Evolutionary conservation across 2,329 filamentous ascomycete species (phyloP), one percentile per base, ranked within the genome.

Genomic region (Ophiostoma novo-ulmi): DNA sequence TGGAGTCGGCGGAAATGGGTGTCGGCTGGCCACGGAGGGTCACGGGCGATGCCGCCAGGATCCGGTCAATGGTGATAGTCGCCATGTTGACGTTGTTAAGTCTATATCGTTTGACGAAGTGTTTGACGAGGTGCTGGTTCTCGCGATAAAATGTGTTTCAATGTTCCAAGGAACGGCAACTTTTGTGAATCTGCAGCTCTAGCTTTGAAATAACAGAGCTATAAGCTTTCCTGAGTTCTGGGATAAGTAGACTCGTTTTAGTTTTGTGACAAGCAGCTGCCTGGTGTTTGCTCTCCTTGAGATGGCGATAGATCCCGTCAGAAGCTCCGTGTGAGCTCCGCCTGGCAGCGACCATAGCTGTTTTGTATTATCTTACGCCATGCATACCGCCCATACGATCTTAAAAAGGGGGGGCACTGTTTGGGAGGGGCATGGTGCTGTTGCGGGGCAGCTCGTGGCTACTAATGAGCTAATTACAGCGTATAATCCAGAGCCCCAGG

Each of bases 1-100:
- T 97, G 73, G 90, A 82, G 80, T 98, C 94, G 63, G 89, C 87
- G 52, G 93, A 96, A 68, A 99, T 89, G 78, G 92, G 92, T 14
- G 94, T 97, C 72, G 94, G 91, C 79, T 94, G 90, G 72, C 94
- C 94, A 75, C 95, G 88, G 71, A 87, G 88, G 38, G 94, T 97
- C 70, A 88, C 88, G 70, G 95, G 95, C 74, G 90, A 87, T 39
- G 95, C 91, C 65, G 94, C 95, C 80, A 96, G 90, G 76, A 97
- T 94, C 79, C 85, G 86, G 72, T 87, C 82, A 75, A 89, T 81
- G 65, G 81, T 81, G 76, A 90, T 84, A 70, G 87, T 68, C 7
- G 74, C 71, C 74, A 75, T 75, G 26, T 22, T 67, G 31, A 14
- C 3, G 22, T 11, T 35, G 14, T 48, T 48, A 6, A 17, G 35